A percentile compares a stretch with the other conserved stretches of the same genome.
Conservation (phyloP, 2,329 filamentous ascomycete species). For the Diatrype stigma region DNA sequence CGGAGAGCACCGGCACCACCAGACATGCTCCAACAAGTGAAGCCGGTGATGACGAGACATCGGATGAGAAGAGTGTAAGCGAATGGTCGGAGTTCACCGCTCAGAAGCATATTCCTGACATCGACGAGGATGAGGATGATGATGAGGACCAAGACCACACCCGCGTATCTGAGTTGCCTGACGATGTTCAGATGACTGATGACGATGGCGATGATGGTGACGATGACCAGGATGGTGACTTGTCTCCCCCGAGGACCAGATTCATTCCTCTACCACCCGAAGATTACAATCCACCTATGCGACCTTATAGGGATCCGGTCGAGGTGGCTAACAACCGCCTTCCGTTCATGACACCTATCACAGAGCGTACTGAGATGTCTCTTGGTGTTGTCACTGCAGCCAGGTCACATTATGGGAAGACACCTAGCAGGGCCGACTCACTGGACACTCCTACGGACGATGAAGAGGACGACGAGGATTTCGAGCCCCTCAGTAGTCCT, state of each 20-base stretch:
- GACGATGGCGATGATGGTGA: constrained; percentile 18
- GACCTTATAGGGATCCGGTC: constrained; percentile 75
- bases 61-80: constrained; percentile 62
- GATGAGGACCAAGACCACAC: constrained; percentile 34
- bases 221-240: constrained; percentile 32
- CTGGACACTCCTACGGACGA: constrained; percentile 25
- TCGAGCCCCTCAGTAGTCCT: constrained; percentile 61
- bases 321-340: constrained; percentile 84
- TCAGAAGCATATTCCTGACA: constrained; percentile 62
- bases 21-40: constrained; percentile 54
- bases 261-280: constrained; percentile 81
- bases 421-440: constrained; percentile 60
- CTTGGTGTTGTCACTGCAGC: constrained; percentile 61
- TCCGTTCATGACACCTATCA: constrained; percentile 98
- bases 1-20: constrained; percentile 78
- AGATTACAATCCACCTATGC: constrained; percentile 75
- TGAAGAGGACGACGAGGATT: constrained; percentile 29
- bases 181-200: constrained; percentile 22
- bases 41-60: constrained; percentile 42
- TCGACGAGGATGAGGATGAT: constrained; percentile 29
- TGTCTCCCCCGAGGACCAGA: constrained; percentile 51
- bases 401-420: constrained; percentile 64
- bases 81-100: constrained; percentile 88
- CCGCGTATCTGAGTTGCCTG: constrained; percentile 31
- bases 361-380: constrained; percentile 89